Percentiles rank a stretch among this genome's conserved stretches.
Evolutionary conservation across 371 early-diverging fungal genomes (phyloP).

Genomic region (Massospora cicadina): DNA sequence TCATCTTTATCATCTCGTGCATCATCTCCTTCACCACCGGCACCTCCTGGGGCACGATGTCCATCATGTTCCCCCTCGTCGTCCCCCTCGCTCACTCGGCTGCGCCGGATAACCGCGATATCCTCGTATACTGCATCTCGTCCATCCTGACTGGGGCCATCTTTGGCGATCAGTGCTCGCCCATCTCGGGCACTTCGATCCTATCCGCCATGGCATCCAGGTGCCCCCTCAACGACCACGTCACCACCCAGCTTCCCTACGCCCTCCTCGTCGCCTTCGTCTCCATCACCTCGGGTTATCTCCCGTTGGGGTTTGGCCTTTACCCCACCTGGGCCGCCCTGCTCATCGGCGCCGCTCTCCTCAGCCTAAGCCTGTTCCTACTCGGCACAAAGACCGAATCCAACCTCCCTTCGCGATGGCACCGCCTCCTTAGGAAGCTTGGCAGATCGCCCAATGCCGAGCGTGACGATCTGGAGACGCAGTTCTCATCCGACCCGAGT

Average conservation of each 20-base stretch:
- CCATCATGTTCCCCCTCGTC: constrained; percentile 12
- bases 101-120: neutral
- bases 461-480: too few species aligned
- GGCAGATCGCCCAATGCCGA: neutral
- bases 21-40: constrained; percentile 12
- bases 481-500: too few species aligned
- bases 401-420: neutral
- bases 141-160: constrained; percentile 12
- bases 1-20: constrained; percentile 12
- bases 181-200: constrained; percentile 11
- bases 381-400: constrained; percentile 9
- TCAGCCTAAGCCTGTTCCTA: neutral
- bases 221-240: constrained; percentile 11
- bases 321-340: constrained; percentile 12
- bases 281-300: constrained; percentile 10
- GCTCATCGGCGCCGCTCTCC: neutral
- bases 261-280: constrained; percentile 9
- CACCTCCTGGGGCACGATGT: constrained; percentile 13
- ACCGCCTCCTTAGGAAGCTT: neutral
- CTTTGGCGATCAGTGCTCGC: constrained; percentile 13
- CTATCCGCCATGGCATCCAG: constrained; percentile 12
- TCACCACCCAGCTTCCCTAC: constrained; percentile 12
- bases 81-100: constrained; percentile 8
- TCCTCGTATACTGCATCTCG: constrained; percentile 9
- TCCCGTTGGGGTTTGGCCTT: constrained; percentile 7